Conservation (phyloP, 768 basidiomycete genomes). For the Naematelia encephala region DNA sequence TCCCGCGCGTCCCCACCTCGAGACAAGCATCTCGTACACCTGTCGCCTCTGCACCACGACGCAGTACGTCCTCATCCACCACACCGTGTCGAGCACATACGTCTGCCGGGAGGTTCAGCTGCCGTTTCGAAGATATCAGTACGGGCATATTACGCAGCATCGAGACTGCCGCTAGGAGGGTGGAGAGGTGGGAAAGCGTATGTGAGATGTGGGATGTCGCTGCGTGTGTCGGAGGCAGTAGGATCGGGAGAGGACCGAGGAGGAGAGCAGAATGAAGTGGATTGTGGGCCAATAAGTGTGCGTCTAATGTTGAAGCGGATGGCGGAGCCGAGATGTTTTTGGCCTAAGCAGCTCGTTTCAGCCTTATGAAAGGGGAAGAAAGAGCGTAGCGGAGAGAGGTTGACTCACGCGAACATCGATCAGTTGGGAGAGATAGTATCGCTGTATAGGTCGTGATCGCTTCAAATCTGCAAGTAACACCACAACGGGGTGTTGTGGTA, state of each 20-base stretch:
- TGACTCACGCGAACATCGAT: slow-evolving; percentile 43
- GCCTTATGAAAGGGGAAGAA: not conserved
- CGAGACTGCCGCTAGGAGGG: slow-evolving; percentile 40
- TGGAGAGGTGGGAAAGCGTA: slow-evolving; percentile 47
- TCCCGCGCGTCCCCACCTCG: slow-evolving; percentile 49
- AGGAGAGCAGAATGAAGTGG: slow-evolving; percentile 46
- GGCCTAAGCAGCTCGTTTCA: not conserved
- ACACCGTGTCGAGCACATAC: slow-evolving; percentile 37
- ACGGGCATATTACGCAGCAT: slow-evolving; percentile 43
- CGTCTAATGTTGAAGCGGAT: slow-evolving; percentile 33
- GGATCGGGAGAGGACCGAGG: slow-evolving; percentile 44
- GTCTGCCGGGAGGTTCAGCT: slow-evolving; percentile 40
- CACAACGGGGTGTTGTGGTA: slow-evolving; percentile 49
- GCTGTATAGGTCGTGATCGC: slow-evolving; percentile 40
- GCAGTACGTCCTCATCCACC: slow-evolving; percentile 49
- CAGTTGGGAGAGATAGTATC: slow-evolving; percentile 47
- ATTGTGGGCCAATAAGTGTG: slow-evolving; percentile 31
- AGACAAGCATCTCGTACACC: slow-evolving; percentile 42
- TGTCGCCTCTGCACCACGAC: slow-evolving; percentile 57
- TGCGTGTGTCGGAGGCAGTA: slow-evolving; percentile 43
- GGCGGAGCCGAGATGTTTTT: slow-evolving; percentile 34
- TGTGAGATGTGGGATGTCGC: slow-evolving; percentile 38
- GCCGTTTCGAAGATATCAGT: slow-evolving; percentile 31
- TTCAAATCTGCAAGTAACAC: slow-evolving; percentile 36
- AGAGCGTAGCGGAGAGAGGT: not conserved